Base-by-base conservation (phyloP, 1,139 yeast species). In the Insectozyma bohioensis region DNA sequence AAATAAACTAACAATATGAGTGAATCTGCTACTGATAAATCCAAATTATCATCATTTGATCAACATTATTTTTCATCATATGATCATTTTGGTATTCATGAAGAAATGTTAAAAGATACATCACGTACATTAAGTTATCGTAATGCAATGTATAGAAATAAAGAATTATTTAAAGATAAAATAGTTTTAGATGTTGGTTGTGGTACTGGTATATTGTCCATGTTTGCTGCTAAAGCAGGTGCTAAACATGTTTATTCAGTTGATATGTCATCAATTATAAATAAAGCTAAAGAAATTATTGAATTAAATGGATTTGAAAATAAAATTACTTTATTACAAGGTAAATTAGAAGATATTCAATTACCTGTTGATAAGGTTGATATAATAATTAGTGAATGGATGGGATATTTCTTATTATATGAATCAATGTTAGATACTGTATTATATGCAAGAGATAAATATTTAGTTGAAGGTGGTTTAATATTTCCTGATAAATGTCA, bases 351-450 rank as follows among this genome's bases (percentile, higher is more conserved):
- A 66, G 98, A 94, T 54, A 90, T 92, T 38, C 76, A 66, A 39
- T 70, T 94, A 49, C 98, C 98, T 28, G 75, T 69, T 33, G 60
- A 68, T 37, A 40, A 84, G 54, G 99, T 94, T 32, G 99, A 94
- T 59, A 92, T 94, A 48, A 94, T 94, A 49, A 84, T 94, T 41
- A 82, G 95, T 43, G 99, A 94, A 65, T 94, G 99, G 99, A 94
- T 94, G 99, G 99, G 99, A 12, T 94, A 94, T 66, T 94, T 94
- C 55, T 67, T 94, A 51, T 70, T 94, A 39, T 94, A 92, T 56
- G 99, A 94, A 70, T 85, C 95, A 43, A 94, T 94, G 99, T 75
- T 94, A 60, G 98, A 94, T 59, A 88, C 98, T 23, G 99, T 94
- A 14, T 69, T 94, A 45, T 77, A 78, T 47, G 99, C 99, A 20